phyloP scores from a whole-genome alignment of 495 filamentous ascomycete species.

The Trichoderma parareesei region DNA sequence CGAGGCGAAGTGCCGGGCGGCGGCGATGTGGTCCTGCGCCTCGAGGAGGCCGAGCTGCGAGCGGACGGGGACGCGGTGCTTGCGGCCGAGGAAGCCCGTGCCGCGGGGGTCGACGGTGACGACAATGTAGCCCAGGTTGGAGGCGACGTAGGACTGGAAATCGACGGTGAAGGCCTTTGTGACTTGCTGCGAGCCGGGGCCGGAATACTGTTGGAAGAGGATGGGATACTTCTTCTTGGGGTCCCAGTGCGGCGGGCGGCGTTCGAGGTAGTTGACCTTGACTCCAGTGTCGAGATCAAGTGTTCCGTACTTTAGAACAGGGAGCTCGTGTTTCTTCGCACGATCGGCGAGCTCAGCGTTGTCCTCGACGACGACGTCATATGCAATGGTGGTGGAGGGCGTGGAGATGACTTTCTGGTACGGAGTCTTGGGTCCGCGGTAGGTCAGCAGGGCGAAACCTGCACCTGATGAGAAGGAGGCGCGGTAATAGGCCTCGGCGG shows the following conservation, averaged over 20 bases:
- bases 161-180: conserved; percentile 75
- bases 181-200: conserved; percentile 82
- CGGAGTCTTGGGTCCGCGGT: conserved; percentile 77
- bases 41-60: conserved; percentile 81
- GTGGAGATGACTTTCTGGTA: conserved; percentile 90
- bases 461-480: conserved; percentile 78
- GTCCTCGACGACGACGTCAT: conserved; percentile 65
- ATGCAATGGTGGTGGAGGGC: conserved; percentile 53
- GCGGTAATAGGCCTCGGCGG: conserved; percentile 71
- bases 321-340: conserved; percentile 70
- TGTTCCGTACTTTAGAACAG: conserved; percentile 75
- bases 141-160: conserved; percentile 85
- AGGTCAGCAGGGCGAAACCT: conserved; percentile 74
- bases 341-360: conserved; percentile 61
- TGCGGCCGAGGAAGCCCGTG: conserved; percentile 82
- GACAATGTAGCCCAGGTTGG: conserved; percentile 83
- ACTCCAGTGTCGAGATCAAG: conserved; percentile 54
- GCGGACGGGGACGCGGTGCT: conserved; percentile 71
- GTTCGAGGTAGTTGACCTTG: conserved; percentile 82
- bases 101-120: conserved; percentile 92
- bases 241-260: conserved; percentile 86
- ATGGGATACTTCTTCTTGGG: conserved; percentile 81
- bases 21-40: conserved; percentile 82
- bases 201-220: conserved; percentile 86
- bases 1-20: conserved; percentile 74